phyloP scores from a whole-genome alignment of 139 green algal genomes.

The Chlamydomonas eustigma region DNA sequence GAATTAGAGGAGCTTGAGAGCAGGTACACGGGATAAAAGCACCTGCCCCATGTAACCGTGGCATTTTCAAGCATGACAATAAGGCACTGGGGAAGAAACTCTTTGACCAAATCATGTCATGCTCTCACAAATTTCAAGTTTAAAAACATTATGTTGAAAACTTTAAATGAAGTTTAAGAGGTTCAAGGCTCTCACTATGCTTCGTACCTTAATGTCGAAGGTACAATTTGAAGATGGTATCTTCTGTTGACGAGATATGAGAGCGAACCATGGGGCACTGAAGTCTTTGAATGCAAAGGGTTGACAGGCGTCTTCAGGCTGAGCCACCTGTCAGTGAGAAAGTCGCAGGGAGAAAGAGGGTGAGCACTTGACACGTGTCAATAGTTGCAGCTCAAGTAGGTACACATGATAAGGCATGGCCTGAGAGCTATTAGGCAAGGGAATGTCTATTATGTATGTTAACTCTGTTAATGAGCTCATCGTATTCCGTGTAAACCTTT shows the following conservation, averaged over 20 bases:
- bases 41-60: not conserved
- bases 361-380: not conserved
- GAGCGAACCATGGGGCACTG: constrained; percentile 54
- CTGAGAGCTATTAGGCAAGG: not conserved
- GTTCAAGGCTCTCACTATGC: not conserved
- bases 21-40: not conserved
- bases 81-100: not conserved
- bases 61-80: not conserved
- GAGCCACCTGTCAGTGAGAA: constrained; percentile 36
- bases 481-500: constrained; percentile 5
- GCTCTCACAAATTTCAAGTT: not conserved
- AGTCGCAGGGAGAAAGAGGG: not conserved
- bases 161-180: not conserved
- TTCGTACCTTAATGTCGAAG: constrained; percentile 75
- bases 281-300: constrained; percentile 34
- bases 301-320: constrained; percentile 63
- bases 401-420: not conserved
- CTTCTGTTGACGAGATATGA: constrained; percentile 59
- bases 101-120: not conserved
- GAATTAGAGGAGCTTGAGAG: not conserved
- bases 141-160: not conserved
- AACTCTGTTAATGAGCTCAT: constrained; percentile 19
- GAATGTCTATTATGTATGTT: not conserved
- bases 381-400: not conserved
- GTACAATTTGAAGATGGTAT: constrained; percentile 50